Evolutionary conservation across 805 yeast genomes (phyloP), one percentile per base, ranked within the genome.

Genomic region (Grigorovia transvaalensis): DNA sequence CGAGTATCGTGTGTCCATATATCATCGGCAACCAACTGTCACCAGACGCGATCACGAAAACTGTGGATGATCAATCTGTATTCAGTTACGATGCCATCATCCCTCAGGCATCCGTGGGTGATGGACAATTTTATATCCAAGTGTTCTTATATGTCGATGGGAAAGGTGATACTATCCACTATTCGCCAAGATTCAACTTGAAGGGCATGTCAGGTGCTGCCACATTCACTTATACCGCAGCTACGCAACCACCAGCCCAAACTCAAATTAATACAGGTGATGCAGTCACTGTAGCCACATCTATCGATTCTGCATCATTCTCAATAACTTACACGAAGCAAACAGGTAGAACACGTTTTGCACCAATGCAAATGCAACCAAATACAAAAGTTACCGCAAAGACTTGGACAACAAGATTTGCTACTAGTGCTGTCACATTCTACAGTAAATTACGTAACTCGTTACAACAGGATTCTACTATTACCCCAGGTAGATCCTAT

Each of bases 301-400:
- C 78, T 7, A 72, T 72, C 29, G 74, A 72, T 57, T 66, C 71
- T 35, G 68, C 65, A 12, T 82, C 88, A 2, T 84, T 84, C 65
- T 64, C 82, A 2, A 71, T 89, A 7, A 77, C 95, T 1, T 91
- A 90, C 70, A 77, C 87, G 2, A 56, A 59, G 59, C 98, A 91
- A 71, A 84, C 93, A 0, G 96, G 96, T 33, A 67, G 59, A 19
- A 79, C 86, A 9, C 78, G 90, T 59, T 87, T 70, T 67, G 97
- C 98, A 1, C 96, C 97, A 50, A 88, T 89, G 96, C 97, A 90
- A 70, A 65, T 74, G 53, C 96, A 88, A 69, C 97, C 99, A 6
- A 86, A 84, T 3, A 62, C 85, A 1, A 71, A 70, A 9, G 78
- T 88, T 27, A 85, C 96, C 0, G 78, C 73, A 42, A 74, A 84